These are phyloP conservation scores for Patellifolia procumbens DNA, from an alignment of 179 eudicot species.

Conservation along the genomic window DNA sequence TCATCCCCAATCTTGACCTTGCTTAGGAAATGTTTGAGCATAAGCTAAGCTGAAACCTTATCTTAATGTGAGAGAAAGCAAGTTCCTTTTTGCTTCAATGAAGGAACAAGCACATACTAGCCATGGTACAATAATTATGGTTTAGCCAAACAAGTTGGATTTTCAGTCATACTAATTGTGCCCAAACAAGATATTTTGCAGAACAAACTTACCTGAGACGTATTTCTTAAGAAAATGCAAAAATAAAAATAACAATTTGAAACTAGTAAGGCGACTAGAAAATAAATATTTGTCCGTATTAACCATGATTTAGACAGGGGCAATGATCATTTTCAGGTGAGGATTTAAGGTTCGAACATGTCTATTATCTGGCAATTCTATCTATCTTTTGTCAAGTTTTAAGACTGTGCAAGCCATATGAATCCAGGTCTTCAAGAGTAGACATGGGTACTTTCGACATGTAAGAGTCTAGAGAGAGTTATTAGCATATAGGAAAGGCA, in stretches of 20 bases:
- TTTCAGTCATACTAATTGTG: neutral
- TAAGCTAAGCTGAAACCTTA: neutral
- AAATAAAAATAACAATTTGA: neutral
- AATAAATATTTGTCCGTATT: neutral
- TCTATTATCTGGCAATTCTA: neutral
- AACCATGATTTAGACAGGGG: neutral
- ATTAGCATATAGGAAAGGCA: neutral
- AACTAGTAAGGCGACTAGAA: neutral
- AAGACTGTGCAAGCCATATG: neutral
- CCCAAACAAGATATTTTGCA: neutral
- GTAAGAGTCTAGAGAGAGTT: neutral
- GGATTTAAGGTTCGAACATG: neutral
- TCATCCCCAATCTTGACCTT: neutral
- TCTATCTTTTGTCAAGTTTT: neutral
- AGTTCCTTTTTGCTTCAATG: neutral
- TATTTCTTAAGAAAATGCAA: neutral
- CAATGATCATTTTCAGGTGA: neutral
- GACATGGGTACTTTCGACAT: neutral
- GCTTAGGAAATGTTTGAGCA: neutral
- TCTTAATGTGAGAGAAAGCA: neutral
- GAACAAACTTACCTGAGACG: neutral
- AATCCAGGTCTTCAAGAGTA: neutral
- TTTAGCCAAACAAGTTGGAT: neutral
- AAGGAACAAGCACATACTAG: neutral
- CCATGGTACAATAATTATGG: neutral